These are phyloP conservation scores for Lepidium sativum DNA, from an alignment of 345 rosid genomes.

Conservation along the genomic window DNA sequence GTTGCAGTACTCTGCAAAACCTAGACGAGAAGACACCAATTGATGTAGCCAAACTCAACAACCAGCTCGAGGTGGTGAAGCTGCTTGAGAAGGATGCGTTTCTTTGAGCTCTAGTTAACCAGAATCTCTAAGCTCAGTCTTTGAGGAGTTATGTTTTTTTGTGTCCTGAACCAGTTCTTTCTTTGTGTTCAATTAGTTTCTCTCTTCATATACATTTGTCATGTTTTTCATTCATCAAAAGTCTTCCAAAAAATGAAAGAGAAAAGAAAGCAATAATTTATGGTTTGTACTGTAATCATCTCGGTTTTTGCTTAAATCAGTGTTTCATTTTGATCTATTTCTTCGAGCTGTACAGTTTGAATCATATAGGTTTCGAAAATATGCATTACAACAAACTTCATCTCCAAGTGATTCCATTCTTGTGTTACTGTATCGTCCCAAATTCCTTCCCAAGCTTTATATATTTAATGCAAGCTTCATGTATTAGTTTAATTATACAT, in stretches of 20 bases:
- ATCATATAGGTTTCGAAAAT: constrained; percentile 3
- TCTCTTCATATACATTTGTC: constrained; percentile 1
- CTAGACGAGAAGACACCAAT: constrained; percentile 94
- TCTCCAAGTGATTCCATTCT: constrained; percentile 8
- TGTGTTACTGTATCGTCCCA: background rate
- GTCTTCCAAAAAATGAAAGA: constrained; percentile 2
- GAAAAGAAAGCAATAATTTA: constrained; percentile 1
- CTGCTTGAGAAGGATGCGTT: constrained; percentile 94
- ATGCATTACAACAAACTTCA: background rate
- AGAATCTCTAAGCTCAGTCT: constrained; percentile 5
- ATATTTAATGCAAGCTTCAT: background rate
- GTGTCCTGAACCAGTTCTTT: constrained; percentile 3
- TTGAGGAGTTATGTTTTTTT: constrained; percentile 6
- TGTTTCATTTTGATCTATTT: background rate
- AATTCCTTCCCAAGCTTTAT: background rate
- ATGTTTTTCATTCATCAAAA: constrained; percentile 7
- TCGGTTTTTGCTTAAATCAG: background rate
- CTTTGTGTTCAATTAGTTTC: background rate
- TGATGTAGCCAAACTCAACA: constrained; percentile 93
- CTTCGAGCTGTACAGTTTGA: background rate
- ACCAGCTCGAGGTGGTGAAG: constrained; percentile 84
- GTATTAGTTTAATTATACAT: background rate
- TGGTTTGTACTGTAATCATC: background rate
- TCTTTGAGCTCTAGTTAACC: constrained; percentile 36
- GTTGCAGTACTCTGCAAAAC: constrained; percentile 83